Evolutionary conservation across 495 filamentous ascomycete species (phyloP), one percentile per base, ranked within the genome.

Genomic region (Trichoderma erinaceum): DNA sequence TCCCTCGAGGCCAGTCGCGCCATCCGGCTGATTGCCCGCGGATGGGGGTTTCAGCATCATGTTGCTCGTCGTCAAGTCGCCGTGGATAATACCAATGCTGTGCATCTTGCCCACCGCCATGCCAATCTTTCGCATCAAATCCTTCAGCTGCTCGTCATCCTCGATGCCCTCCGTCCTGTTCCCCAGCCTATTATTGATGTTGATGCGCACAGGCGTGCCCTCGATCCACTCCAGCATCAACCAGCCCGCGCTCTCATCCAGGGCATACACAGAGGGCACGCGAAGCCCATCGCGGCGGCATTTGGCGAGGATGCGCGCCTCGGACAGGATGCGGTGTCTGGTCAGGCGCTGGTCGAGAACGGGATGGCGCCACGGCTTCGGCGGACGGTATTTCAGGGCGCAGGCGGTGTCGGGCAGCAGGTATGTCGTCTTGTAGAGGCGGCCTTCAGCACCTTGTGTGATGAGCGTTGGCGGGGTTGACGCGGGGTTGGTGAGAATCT

Each of bases 1-100:
- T 12, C 92, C 94, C 63, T 79, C 83, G 21, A 83, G 48, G 70
- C 69, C 69, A 44, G 43, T 50, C 48, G 10, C 66, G 21, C 13
- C 13, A 38, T 44, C 66, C n/a, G 41, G 27, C 25, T 41, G 18
- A 12, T 69, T 48, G 27, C 63, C 72, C 43, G 64, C 25, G 23
- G 56, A 29, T 1, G 29, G 64, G 41, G 81, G 80, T 67, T 89
- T 76, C 63, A 99, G 76, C 87, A 99, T 97, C 77, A 99, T 80
- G 79, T 99, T 99, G 79, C 93, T 97, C 68, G 94, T 99, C 68
- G 96, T 99, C 80, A 99, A 79, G 79, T 99, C 95, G 58, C 95
- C 95, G 81, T 99, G 95, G 64, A 96, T 86, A 56, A 97, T 87
- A 18, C 95, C 94, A 23, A 85, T 83, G 65, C 81, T 83, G 80